Evolutionary conservation across 75 land plant species (phyloP).

Genomic region (Ceratopteris richardii): DNA sequence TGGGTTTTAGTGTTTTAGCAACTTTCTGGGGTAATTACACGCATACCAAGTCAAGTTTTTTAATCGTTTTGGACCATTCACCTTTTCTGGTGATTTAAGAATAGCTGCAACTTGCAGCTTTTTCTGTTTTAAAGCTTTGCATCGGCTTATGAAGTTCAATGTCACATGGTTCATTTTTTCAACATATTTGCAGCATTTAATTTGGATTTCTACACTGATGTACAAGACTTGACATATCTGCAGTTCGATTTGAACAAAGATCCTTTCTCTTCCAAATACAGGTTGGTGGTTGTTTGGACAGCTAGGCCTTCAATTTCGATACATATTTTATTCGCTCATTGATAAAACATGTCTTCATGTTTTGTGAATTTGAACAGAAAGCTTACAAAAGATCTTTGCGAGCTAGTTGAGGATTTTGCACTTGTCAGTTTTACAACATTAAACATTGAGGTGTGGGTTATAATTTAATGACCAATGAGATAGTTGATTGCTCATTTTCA

Average conservation of each 20-base stretch:
- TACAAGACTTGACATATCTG: slow-evolving; percentile 82
- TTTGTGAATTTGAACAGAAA: slow-evolving; percentile 36
- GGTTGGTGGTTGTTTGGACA: slow-evolving; percentile 28
- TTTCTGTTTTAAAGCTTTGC: too few species aligned
- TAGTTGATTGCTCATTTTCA: too few species aligned
- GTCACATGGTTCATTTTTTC: too few species aligned
- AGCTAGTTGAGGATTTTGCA: slow-evolving; percentile 79
- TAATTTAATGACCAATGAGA: neutral
- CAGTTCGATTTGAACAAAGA: slow-evolving; percentile 71
- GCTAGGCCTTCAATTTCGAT: neutral
- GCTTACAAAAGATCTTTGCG: slow-evolving; percentile 83
- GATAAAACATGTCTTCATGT: neutral
- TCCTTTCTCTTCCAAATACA: slow-evolving; percentile 87
- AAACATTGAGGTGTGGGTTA: slow-evolving; percentile 54
- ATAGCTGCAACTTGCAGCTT: neutral
- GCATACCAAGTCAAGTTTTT: too few species aligned
- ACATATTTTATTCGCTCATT: neutral
- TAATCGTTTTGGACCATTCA: too few species aligned
- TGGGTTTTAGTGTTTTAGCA: too few species aligned
- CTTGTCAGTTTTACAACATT: slow-evolving; percentile 80
- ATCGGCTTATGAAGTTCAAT: too few species aligned
- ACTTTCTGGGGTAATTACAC: too few species aligned
- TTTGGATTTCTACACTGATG: slow-evolving; percentile 96
- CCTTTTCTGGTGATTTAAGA: too few species aligned
- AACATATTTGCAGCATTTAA: slow-evolving; percentile 88